phyloP scores from a whole-genome alignment of 805 yeast species.

The Candida wancherniae region DNA sequence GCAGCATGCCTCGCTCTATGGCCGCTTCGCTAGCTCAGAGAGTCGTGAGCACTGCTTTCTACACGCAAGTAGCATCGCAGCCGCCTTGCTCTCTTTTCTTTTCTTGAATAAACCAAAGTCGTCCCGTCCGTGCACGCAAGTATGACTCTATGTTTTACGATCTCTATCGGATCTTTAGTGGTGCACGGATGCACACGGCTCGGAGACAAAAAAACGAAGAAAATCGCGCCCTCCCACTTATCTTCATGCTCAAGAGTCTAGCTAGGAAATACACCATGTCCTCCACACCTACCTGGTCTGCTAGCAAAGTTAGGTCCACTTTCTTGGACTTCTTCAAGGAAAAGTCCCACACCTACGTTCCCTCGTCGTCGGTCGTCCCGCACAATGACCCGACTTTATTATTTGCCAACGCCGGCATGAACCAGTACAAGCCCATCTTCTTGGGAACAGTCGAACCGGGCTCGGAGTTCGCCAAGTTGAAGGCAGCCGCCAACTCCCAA shows the following conservation, averaged over 20 bases:
- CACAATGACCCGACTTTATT: conserved; percentile 96
- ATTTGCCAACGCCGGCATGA: conserved; percentile 99
- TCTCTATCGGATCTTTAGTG: too few species aligned
- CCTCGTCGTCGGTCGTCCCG: conserved; percentile 93
- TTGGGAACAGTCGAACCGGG: conserved; percentile 96
- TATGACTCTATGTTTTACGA: too few species aligned
- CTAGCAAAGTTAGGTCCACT: conserved; percentile 67
- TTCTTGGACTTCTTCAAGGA: conserved; percentile 76
- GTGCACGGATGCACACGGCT: conserved; percentile 9
- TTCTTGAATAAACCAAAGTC: too few species aligned
- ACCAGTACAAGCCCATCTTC: conserved; percentile 96
- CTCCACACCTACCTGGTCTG: conserved; percentile 32
- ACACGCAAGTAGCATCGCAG: too few species aligned
- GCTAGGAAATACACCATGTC: conserved; percentile 15
- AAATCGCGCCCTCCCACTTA: conserved; percentile 7
- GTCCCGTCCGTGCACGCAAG: too few species aligned
- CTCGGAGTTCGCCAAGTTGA: conserved; percentile 75
- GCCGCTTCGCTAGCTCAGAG: too few species aligned
- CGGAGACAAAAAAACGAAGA: conserved; percentile 3
- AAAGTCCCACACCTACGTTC: conserved; percentile 71
- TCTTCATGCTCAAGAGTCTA: conserved; percentile 17
- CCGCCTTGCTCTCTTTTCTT: too few species aligned
- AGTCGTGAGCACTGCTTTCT: too few species aligned
- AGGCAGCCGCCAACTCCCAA: conserved; percentile 92
- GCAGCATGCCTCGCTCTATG: too few species aligned